Evolutionary conservation across 1,284 basidiomycete species (phyloP), one percentile per base, ranked within the genome.

Genomic region (Ceratobasidium sp.): DNA sequence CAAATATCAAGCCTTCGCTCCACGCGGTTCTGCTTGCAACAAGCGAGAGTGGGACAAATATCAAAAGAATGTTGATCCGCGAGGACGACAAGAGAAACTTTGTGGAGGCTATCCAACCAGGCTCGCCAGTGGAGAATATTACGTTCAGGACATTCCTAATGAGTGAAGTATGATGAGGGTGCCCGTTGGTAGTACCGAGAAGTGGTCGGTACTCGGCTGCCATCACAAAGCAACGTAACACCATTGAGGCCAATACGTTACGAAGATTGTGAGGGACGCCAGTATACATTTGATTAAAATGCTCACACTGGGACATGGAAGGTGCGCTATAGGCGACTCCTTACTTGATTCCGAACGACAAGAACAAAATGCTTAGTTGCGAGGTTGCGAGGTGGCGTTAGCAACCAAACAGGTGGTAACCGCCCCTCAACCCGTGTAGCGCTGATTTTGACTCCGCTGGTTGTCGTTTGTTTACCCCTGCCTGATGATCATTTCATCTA

Each of bases 1-100:
- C 86, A 83, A 97, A 97, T n/a, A 94, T 90, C 58, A 93, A 87
- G 10, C 90, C 92, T n/a, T 94, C 93, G 86, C 95, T 93, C 94
- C 93, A 95, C 81, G 91, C 82, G 20, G 90, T 82, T 80, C 88
- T 85, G 84, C 94, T 90, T 51, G 94, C 88, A 26, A 92, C 78
- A 64, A 92, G 86, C 79, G 91, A 90, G 81, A 97, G 85, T 56
- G 95, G 94, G 10, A 95, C 89, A 80, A 93, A 93, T 70, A 96
- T 82, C 70, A 97, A 90, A 67, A 97, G 87, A 64, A 95, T 64
- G 84, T 97, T 97, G 83, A 95, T 83, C 87, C 91, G 97, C 20
- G 91, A 91, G 75, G 89, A 89, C 78, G 95, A 88, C 79, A 95
- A 79, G 82, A 96, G 92, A 85, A 89, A 92, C 80, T 86, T 88